phyloP scores from a whole-genome alignment of 805 yeast genomes.

The Candida silvicultrix region DNA sequence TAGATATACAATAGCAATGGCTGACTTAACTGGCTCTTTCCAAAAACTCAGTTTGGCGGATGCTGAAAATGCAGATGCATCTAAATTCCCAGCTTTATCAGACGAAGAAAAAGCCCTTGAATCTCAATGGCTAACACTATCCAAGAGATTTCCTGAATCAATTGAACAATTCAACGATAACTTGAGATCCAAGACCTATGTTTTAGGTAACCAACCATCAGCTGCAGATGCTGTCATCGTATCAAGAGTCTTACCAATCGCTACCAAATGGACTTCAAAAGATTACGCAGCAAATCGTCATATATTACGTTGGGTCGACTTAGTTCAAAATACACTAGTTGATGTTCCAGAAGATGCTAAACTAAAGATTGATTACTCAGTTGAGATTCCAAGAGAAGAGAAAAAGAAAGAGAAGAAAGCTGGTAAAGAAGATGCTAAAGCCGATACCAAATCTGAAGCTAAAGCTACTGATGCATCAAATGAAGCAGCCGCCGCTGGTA shows the following conservation, averaged over 20 bases:
- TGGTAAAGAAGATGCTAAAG: conserved; percentile 17
- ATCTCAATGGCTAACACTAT: conserved; percentile 74
- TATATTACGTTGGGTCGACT: conserved; percentile 87
- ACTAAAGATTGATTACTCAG: conserved; percentile 49
- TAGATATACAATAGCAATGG: no score
- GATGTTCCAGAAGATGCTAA: conserved; percentile 49
- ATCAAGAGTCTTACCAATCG: conserved; percentile 55
- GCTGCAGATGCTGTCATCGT: conserved; percentile 69
- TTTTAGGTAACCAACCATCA: conserved; percentile 62
- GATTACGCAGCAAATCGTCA: conserved; percentile 67
- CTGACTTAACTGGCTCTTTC: conserved; percentile 25
- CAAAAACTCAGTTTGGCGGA: conserved; percentile 23
- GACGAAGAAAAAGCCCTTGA: conserved; percentile 60
- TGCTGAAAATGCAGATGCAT: conserved; percentile 18
- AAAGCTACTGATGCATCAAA: conserved; percentile 21
- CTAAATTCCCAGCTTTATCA: conserved; percentile 21
- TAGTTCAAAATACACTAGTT: conserved; percentile 64
- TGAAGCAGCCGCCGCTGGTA: conserved; percentile 25
- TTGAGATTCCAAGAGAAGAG: conserved; percentile 69
- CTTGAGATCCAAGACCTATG: conserved; percentile 63
- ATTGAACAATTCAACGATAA: conserved; percentile 58
- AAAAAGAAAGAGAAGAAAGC: conserved; percentile 47
- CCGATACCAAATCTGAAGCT: conserved; percentile 16
- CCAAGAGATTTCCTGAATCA: conserved; percentile 52
- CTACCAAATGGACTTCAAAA: conserved; percentile 47